Conservation (phyloP, 345 rosid species). For the Geranium brycei region DNA sequence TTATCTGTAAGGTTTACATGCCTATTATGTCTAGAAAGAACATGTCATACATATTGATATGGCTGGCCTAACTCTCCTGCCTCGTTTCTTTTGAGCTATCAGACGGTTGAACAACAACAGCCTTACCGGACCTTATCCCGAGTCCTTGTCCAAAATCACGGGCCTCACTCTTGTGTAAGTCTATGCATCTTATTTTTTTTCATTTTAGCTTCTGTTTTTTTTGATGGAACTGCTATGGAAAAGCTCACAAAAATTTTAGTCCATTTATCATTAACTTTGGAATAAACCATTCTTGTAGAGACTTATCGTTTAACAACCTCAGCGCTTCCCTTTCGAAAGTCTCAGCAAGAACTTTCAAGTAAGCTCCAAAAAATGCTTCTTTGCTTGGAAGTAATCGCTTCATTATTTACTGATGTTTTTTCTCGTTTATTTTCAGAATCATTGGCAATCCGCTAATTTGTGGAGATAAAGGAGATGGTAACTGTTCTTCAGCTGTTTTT, state of each 20-base stretch:
- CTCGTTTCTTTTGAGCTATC: constrained; percentile 14
- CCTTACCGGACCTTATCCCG: constrained; percentile 61
- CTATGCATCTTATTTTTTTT: constrained; percentile 4
- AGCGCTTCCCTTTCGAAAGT: constrained; percentile 72
- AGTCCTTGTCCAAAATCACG: constrained; percentile 54
- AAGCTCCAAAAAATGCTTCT: constrained; percentile 13
- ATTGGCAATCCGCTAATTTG: constrained; percentile 64
- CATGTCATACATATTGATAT: neutral
- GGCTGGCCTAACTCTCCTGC: constrained; percentile 4
- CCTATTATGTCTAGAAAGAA: neutral
- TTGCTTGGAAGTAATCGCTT: too few relatives aligned
- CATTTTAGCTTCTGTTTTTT: too few relatives aligned
- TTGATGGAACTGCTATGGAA: neutral
- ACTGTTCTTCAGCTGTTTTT: constrained; percentile 66
- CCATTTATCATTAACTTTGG: neutral
- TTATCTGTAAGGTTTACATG: constrained; percentile 46
- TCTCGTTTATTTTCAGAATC: constrained; percentile 34
- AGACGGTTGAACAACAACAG: constrained; percentile 94
- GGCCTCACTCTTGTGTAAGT: constrained; percentile 77
- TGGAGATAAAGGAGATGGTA: constrained; percentile 44
- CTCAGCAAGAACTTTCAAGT: constrained; percentile 87
- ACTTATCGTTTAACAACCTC: constrained; percentile 75
- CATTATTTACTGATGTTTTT: too few relatives aligned
- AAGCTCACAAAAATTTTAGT: neutral
- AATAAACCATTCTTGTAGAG: constrained; percentile 28